phyloP scores from a whole-genome alignment of 2,329 filamentous ascomycete genomes.

The Westerdykella ornata region DNA sequence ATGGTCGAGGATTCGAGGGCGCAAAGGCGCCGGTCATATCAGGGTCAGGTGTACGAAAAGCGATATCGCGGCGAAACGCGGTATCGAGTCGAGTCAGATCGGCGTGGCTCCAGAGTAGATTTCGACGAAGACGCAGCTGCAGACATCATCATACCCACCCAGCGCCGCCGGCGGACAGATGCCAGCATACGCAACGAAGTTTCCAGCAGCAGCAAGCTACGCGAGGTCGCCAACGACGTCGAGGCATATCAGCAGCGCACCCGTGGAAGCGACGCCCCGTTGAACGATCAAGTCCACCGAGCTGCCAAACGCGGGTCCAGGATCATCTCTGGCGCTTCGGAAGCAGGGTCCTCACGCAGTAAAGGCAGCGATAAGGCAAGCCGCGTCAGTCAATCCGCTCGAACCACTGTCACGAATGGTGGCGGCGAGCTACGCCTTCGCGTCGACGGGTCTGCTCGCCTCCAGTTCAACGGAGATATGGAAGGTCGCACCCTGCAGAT shows the following conservation, averaged over 20 bases:
- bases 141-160: constrained; percentile 3
- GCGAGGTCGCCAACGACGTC: constrained; percentile 6
- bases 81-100: neutral
- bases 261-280: constrained; percentile 22
- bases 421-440: constrained; percentile 32
- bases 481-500: constrained; percentile 34
- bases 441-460: constrained; percentile 28
- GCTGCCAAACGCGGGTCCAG: constrained; percentile 24
- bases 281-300: constrained; percentile 25
- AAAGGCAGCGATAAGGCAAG: constrained; percentile 23
- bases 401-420: constrained; percentile 22
- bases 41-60: constrained; percentile 17
- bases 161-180: constrained; percentile 24
- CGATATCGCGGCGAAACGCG: constrained; percentile 2
- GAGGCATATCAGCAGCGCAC: constrained; percentile 27
- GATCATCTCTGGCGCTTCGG: constrained; percentile 22
- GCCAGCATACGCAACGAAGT: constrained; percentile 14
- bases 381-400: constrained; percentile 20
- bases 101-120: constrained; percentile 1
- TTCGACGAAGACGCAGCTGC: constrained; percentile 7
- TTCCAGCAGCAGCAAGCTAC: neutral
- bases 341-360: constrained; percentile 24
- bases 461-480: constrained; percentile 35
- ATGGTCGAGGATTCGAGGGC: constrained; percentile 23
- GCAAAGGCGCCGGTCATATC: constrained; percentile 24